phyloP scores from a whole-genome alignment of 345 rosid genomes.

The Lepidium sativum region DNA sequence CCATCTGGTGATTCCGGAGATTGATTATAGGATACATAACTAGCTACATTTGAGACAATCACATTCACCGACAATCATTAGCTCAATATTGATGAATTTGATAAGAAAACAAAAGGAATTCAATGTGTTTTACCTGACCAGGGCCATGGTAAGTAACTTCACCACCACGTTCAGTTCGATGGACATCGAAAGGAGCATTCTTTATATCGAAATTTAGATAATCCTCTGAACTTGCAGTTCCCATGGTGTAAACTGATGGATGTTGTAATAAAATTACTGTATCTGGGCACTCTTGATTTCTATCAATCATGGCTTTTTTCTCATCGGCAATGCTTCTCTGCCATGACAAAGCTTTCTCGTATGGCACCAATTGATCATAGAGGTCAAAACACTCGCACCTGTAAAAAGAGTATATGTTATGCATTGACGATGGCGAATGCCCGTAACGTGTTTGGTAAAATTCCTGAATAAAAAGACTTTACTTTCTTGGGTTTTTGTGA shows the following conservation, averaged over 20 bases:
- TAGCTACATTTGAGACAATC: conserved; percentile 37
- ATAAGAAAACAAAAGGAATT: not conserved
- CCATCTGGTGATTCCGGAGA: conserved; percentile 86
- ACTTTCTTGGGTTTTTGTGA: conserved; percentile 17
- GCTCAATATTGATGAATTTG: not conserved
- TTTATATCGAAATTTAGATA: conserved; percentile 50
- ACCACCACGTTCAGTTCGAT: conserved; percentile 81
- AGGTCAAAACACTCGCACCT: conserved; percentile 72
- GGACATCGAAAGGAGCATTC: conserved; percentile 61
- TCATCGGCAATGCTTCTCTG: conserved; percentile 46
- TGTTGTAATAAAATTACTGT: conserved; percentile 65
- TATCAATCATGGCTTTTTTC: conserved; percentile 49
- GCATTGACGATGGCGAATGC: not conserved
- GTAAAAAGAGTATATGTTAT: not conserved
- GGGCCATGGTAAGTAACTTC: conserved; percentile 94
- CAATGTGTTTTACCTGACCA: conserved; percentile 59
- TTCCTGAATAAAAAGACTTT: conserved; percentile 13
- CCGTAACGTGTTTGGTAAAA: conserved; percentile 25
- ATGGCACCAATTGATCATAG: conserved; percentile 53
- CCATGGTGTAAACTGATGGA: conserved; percentile 65
- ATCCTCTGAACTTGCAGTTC: conserved; percentile 48
- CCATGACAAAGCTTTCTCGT: conserved; percentile 70
- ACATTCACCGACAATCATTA: not conserved
- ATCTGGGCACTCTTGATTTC: conserved; percentile 53
- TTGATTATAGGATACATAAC: conserved; percentile 84